Base-by-base conservation (phyloP, 805 yeast species). In the Candida coquimbonensis region DNA sequence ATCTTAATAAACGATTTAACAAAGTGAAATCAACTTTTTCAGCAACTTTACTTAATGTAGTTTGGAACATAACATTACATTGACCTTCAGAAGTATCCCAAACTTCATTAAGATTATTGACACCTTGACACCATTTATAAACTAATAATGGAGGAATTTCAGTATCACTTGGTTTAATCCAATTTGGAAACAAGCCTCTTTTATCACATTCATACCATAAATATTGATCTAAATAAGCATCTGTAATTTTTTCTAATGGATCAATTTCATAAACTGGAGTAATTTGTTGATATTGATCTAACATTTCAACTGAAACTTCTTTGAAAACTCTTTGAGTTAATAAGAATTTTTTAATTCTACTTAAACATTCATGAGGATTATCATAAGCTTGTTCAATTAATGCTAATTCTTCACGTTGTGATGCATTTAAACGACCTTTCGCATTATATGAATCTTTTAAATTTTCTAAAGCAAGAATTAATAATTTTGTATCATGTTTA, bases 351-450 rank as follows among this genome's bases (percentile, higher is more conserved):
- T 93, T 93, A 46, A 93, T 77, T 50, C 96, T 77, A 14, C 83
- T 84, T 47, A 93, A 69, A 50, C 90, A 83, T 59, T 95, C 98
- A 61, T 89, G 96, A 0, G 99, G 99, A 54, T 88, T 87, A 57
- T 93, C 99, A 61, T 88, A 93, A 0, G 98, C 98, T 58, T 89
- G 95, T 59, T 93, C 99, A 40, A 93, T 88, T 50, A 91, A 69
- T 0, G 96, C 93, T 49, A 93, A 67, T 57, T 93, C 99, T 64
- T 91, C 97, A 52, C 97, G 74, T 63, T 93, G 96, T 9, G 83
- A 70, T 7, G 95, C 82, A 55, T 88, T 91, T 52, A 93, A 67
- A 47, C 96, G 70, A 1, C 88, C 83, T 53, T 81, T 79, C 21
- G 87, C 77, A 43, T 80, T 79, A 58, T 83, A 90, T 6, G 81